Evolutionary conservation across 2,329 filamentous ascomycete species (phyloP).

Genomic region (Celoporthe dispersa): DNA sequence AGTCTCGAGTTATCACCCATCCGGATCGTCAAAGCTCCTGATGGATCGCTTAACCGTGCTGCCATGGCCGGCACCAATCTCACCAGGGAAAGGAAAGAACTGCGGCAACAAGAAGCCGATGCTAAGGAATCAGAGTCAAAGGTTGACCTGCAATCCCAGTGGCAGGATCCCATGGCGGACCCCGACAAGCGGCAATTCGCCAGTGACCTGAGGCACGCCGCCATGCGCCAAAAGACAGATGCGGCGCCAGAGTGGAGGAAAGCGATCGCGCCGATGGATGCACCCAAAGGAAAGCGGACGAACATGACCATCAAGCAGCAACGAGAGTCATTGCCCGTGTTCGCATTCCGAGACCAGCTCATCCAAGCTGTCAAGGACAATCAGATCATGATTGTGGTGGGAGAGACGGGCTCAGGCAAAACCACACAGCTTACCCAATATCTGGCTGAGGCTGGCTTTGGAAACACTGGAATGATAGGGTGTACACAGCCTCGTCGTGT

Average conservation of each 20-base stretch:
- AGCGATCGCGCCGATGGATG: conserved; percentile 77
- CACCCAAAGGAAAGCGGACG: conserved; percentile 83
- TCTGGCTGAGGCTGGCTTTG: conserved; percentile 88
- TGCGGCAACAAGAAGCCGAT: conserved; percentile 86
- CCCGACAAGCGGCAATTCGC: conserved; percentile 88
- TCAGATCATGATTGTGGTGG: conserved; percentile 93
- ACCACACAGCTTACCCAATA: conserved; percentile 97
- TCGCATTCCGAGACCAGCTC: conserved; percentile 82
- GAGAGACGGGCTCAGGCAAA: conserved; percentile 96
- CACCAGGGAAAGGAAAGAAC: conserved; percentile 86
- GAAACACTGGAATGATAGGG: conserved; percentile 85
- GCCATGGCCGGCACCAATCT: conserved; percentile 91
- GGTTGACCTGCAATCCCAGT: conserved; percentile 85
- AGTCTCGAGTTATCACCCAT: conserved; percentile 95
- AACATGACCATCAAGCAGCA: conserved; percentile 95
- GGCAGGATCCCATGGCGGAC: conserved; percentile 95
- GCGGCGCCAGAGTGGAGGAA: conserved; percentile 92
- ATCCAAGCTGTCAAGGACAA: conserved; percentile 86
- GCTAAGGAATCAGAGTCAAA: conserved; percentile 77
- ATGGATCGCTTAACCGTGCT: conserved; percentile 95
- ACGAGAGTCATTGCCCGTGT: conserved; percentile 87
- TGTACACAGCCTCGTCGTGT: conserved; percentile 97
- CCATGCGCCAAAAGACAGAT: conserved; percentile 63
- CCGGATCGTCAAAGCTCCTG: conserved; percentile 93
- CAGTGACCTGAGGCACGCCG: conserved; percentile 75